Percentiles rank a stretch among this genome's conserved stretches.
Evolutionary conservation across 352 stramenopile genomes (phyloP).

Genomic region (Globisporangium cederbergense): DNA sequence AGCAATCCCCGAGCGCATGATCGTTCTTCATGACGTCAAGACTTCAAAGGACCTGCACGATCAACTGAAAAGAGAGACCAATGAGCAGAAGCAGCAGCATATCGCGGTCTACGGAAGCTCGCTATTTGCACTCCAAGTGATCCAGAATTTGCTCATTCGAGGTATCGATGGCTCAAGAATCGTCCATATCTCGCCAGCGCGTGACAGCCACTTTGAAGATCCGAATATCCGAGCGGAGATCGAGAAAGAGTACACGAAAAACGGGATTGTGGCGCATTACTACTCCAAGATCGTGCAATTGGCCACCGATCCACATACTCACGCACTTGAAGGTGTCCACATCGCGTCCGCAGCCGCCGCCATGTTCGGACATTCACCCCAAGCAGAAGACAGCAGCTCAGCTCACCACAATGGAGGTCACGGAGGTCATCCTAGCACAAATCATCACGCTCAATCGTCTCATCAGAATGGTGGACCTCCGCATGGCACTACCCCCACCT

Average conservation of each 20-base stretch:
- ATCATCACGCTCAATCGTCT: slow-evolving; percentile 9
- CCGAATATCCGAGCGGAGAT: slow-evolving; percentile 50
- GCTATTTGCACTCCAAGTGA: slow-evolving; percentile 63
- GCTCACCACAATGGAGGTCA: not conserved
- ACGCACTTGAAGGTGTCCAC: slow-evolving; percentile 45
- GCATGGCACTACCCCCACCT: slow-evolving; percentile 7
- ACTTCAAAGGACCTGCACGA: slow-evolving; percentile 20
- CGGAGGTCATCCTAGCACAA: not conserved
- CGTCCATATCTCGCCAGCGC: slow-evolving; percentile 47
- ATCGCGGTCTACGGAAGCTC: slow-evolving; percentile 67
- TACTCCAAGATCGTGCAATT: slow-evolving; percentile 49
- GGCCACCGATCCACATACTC: slow-evolving; percentile 25
- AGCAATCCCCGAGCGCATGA: slow-evolving; percentile 16
- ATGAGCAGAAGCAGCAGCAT: slow-evolving; percentile 15
- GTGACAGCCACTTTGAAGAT: slow-evolving; percentile 61
- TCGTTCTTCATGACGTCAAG: slow-evolving; percentile 21
- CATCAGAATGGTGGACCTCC: not conserved
- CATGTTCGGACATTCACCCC: not conserved
- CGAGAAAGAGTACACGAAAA: slow-evolving; percentile 43
- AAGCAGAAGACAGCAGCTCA: not conserved
- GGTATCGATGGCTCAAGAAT: slow-evolving; percentile 44
- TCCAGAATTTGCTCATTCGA: slow-evolving; percentile 46
- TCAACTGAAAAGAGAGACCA: slow-evolving; percentile 8
- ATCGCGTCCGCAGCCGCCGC: slow-evolving; percentile 16
- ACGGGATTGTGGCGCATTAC: slow-evolving; percentile 36